phyloP scores from a whole-genome alignment of 495 filamentous ascomycete genomes.

The Margaritispora aquatica region DNA sequence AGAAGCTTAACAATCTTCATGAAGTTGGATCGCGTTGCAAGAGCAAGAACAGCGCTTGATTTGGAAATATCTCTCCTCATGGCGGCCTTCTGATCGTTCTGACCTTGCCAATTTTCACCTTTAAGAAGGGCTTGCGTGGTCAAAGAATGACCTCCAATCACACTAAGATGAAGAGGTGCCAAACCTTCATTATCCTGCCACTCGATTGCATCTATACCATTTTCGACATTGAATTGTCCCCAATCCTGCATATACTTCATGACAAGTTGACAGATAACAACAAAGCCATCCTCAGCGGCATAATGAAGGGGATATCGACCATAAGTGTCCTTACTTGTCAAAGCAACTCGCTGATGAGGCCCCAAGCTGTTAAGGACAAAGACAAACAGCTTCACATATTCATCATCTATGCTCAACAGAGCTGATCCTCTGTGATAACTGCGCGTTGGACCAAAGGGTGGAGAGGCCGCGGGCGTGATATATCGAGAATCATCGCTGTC shows the following conservation, averaged over 20 bases:
- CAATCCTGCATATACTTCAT: conserved; percentile 84
- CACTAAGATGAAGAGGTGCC: conserved; percentile 85
- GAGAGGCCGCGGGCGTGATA: conserved; percentile 69
- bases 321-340: conserved; percentile 66
- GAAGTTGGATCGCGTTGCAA: conserved; percentile 83
- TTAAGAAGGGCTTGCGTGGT: conserved; percentile 77
- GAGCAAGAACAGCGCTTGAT: conserved; percentile 82
- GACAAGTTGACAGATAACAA: conserved; percentile 77
- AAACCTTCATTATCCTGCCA: conserved; percentile 94
- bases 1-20: conserved; percentile 75
- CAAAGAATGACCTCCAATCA: conserved; percentile 82
- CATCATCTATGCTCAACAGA: conserved; percentile 48
- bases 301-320: conserved; percentile 91
- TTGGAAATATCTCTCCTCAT: conserved; percentile 65
- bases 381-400: conserved; percentile 65
- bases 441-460: conserved; percentile 52
- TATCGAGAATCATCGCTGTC: conserved; percentile 51
- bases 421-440: conserved; percentile 44
- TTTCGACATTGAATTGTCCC: conserved; percentile 75
- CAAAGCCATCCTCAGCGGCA: conserved; percentile 90
- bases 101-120: conserved; percentile 66
- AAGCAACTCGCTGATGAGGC: conserved; percentile 59
- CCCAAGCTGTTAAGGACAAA: conserved; percentile 66
- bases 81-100: conserved; percentile 48
- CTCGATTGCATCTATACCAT: conserved; percentile 74